Conservation (phyloP, 768 basidiomycete species). For the Tricholoma saponaceum region DNA sequence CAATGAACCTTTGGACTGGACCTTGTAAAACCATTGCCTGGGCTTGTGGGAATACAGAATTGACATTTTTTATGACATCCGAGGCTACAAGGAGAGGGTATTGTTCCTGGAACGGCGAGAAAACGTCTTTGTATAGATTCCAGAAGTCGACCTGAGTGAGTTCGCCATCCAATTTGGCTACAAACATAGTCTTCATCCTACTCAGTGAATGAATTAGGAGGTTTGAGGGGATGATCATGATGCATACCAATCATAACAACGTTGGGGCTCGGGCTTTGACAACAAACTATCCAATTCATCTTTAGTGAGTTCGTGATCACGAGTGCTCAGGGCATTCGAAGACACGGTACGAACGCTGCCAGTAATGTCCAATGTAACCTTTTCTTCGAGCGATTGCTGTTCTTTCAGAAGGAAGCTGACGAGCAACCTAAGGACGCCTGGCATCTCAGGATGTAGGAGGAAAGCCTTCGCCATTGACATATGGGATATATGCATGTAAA, state of each 20-base stretch:
- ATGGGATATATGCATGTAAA: constrained; percentile 73
- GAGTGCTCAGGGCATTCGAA: constrained; percentile 40
- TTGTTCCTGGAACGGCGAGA: constrained; percentile 54
- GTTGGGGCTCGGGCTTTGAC: constrained; percentile 62
- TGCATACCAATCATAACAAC: constrained; percentile 78
- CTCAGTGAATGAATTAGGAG: neutral
- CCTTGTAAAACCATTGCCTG: constrained; percentile 83
- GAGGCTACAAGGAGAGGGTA: constrained; percentile 74
- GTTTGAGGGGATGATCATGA: neutral
- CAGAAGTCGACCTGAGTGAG: constrained; percentile 95
- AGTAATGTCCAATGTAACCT: constrained; percentile 58
- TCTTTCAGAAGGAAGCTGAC: constrained; percentile 65
- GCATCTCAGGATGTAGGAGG: constrained; percentile 66
- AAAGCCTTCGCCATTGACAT: constrained; percentile 76
- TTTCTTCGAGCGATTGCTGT: constrained; percentile 58
- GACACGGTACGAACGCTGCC: constrained; percentile 56
- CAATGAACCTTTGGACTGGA: constrained; percentile 74
- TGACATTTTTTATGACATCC: constrained; percentile 94
- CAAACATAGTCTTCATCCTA: constrained; percentile 93
- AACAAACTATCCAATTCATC: constrained; percentile 65
- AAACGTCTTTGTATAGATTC: constrained; percentile 87
- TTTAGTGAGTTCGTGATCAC: constrained; percentile 63
- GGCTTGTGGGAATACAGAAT: constrained; percentile 77
- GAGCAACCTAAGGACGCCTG: constrained; percentile 63
- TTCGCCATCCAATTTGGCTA: constrained; percentile 69